A percentile compares a stretch with the other conserved stretches of the same genome.
phyloP scores from a whole-genome alignment of 371 early-diverging fungal genomes.

The Mucor sp. region DNA sequence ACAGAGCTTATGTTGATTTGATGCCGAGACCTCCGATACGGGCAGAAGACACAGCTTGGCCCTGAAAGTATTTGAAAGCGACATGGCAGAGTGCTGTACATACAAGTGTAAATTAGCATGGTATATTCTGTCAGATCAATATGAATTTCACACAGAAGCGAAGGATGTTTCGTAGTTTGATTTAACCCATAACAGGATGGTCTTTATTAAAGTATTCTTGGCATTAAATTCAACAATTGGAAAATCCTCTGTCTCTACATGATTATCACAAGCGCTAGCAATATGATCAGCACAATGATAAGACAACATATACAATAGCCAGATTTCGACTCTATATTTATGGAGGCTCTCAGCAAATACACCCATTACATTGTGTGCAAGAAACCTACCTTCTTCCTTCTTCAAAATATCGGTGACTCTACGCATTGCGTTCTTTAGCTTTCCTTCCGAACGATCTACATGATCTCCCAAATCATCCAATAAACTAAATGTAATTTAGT shows the following conservation, averaged over 20 bases:
- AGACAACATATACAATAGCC: conserved; percentile 64
- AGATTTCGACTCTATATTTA: conserved; percentile 54
- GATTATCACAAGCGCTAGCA: conserved; percentile 56
- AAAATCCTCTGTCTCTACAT: conserved; percentile 24
- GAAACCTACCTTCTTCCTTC: conserved; percentile 59
- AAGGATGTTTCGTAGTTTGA: background rate
- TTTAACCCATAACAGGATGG: background rate
- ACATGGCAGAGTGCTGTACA: no score
- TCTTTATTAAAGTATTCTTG: background rate
- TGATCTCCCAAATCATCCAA: conserved; percentile 64
- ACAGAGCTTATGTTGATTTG: no score
- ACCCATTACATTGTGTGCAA: background rate
- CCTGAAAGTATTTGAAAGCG: background rate
- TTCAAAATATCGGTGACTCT: conserved; percentile 57
- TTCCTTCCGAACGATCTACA: conserved; percentile 55
- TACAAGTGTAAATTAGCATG: no score
- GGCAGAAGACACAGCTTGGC: no score
- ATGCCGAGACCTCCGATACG: no score
- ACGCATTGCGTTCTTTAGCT: conserved; percentile 56
- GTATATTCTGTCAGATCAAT: background rate
- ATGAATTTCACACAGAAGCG: background rate
- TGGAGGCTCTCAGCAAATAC: background rate
- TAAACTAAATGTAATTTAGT: conserved; percentile 28
- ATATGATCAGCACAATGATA: conserved; percentile 58
- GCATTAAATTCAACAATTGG: background rate